A percentile compares a stretch with the other conserved stretches of the same genome.
These are phyloP conservation scores for Talaromyces sp. DNA, from an alignment of 2,329 filamentous ascomycete genomes.

Conservation along the genomic window DNA sequence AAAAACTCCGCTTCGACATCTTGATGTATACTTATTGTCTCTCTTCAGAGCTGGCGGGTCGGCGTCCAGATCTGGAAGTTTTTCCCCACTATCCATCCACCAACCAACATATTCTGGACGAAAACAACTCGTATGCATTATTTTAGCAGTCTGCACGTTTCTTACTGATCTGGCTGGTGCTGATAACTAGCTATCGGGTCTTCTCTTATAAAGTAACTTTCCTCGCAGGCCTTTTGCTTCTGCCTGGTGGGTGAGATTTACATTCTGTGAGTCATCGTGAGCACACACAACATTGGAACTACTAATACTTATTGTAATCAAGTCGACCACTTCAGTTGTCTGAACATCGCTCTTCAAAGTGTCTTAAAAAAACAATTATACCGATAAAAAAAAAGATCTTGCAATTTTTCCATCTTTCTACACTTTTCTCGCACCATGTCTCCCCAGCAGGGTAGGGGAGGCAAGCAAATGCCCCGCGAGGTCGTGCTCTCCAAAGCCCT, in stretches of 20 bases:
- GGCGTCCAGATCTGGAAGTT: background rate
- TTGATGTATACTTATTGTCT: background rate
- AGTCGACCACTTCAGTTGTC: background rate
- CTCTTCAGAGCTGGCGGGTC: background rate
- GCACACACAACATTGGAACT: background rate
- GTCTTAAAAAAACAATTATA: too few species aligned
- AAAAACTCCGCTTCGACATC: too few species aligned
- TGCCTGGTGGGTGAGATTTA: background rate
- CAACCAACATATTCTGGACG: background rate
- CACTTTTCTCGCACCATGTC: background rate
- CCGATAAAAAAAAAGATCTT: background rate
- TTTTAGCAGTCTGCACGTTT: background rate
- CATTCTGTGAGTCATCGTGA: background rate
- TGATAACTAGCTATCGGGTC: background rate
- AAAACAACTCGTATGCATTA: background rate
- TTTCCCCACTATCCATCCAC: background rate
- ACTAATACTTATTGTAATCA: background rate
- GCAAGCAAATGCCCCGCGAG: constrained; percentile 17
- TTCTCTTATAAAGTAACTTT: background rate
- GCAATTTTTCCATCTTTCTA: background rate
- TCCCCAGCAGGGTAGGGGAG: constrained; percentile 2
- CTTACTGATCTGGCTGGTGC: background rate
- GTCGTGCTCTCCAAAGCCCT: constrained; percentile 38
- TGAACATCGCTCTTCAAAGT: background rate
- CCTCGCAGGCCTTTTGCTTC: background rate